phyloP scores from a whole-genome alignment of 2,329 filamentous ascomycete species.

The Kalmusia sp. region DNA sequence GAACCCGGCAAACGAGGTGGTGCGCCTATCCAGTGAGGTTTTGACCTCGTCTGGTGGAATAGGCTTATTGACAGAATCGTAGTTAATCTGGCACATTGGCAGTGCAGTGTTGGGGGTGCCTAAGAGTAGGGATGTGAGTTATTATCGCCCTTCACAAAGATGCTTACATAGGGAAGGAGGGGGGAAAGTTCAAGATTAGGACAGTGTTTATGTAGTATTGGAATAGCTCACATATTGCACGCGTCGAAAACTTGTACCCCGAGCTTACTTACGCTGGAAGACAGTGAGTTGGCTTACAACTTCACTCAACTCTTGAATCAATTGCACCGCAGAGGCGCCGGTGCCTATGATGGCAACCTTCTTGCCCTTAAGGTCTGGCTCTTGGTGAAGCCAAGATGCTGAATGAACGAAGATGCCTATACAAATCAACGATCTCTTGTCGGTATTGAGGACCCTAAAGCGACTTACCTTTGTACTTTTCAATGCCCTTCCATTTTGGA shows the following conservation, averaged over 20 bases:
- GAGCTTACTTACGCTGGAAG: too few relatives aligned
- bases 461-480: conserved; percentile 28
- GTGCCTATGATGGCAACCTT: conserved; percentile 66
- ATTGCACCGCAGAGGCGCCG: conserved; percentile 67
- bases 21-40: conserved; percentile 18
- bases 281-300: conserved; percentile 59
- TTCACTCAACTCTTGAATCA: conserved; percentile 64
- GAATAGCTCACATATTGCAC: too few relatives aligned
- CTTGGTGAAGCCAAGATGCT: conserved; percentile 64
- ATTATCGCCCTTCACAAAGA: too few relatives aligned
- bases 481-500: conserved; percentile 48
- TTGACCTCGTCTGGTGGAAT: conserved; percentile 34
- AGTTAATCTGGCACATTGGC: conserved; percentile 30
- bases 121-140: too few relatives aligned
- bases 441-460: background rate
- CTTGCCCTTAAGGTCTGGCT: conserved; percentile 61
- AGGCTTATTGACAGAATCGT: conserved; percentile 53
- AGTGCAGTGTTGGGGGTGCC: conserved; percentile 55
- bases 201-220: too few relatives aligned
- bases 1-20: conserved; percentile 24
- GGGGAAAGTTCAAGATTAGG: too few relatives aligned
- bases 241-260: too few relatives aligned
- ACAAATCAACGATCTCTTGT: background rate
- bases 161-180: too few relatives aligned
- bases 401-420: conserved; percentile 57